Evolutionary conservation across 768 basidiomycete genomes (phyloP).

Genomic region (Kwoniella pini): DNA sequence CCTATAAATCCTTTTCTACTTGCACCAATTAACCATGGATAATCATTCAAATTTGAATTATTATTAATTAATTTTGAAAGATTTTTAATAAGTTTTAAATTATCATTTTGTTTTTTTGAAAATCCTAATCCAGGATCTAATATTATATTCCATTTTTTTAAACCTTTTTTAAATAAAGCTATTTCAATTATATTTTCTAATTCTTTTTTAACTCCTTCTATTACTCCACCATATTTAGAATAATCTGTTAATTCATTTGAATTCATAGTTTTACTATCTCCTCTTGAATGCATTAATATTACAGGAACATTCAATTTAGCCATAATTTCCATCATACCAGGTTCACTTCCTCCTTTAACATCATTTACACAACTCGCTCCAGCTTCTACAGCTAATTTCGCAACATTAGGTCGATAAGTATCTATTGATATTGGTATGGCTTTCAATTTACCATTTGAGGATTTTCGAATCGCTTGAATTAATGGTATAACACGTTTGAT

Average conservation of each 20-base stretch:
- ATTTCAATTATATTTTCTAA: conserved; percentile 58
- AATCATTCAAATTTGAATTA: conserved; percentile 57
- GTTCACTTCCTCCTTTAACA: conserved; percentile 69
- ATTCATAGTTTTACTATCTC: conserved; percentile 74
- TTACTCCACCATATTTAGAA: conserved; percentile 56
- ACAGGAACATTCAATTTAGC: conserved; percentile 72
- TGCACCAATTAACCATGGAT: conserved; percentile 67
- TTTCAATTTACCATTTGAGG: conserved; percentile 21
- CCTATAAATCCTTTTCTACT: conserved; percentile 87
- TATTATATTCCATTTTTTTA: conserved; percentile 84
- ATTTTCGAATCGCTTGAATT: conserved; percentile 62
- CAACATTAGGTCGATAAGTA: conserved; percentile 83
- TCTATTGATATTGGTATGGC: conserved; percentile 73
- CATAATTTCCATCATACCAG: conserved; percentile 68
- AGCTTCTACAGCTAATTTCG: conserved; percentile 68
- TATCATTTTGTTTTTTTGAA: conserved; percentile 78
- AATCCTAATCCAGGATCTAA: conserved; percentile 93
- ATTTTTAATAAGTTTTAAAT: conserved; percentile 68
- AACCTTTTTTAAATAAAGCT: conserved; percentile 61
- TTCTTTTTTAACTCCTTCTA: conserved; percentile 71
- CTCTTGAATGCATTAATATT: conserved; percentile 91
- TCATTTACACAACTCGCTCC: conserved; percentile 96
- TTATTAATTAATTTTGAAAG: conserved; percentile 58
- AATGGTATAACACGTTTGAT: conserved; percentile 69
- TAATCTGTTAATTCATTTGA: conserved; percentile 60